Evolutionary conservation across 1,139 yeast genomes (phyloP).

Genomic region (Blastobotrys petasosporus): DNA sequence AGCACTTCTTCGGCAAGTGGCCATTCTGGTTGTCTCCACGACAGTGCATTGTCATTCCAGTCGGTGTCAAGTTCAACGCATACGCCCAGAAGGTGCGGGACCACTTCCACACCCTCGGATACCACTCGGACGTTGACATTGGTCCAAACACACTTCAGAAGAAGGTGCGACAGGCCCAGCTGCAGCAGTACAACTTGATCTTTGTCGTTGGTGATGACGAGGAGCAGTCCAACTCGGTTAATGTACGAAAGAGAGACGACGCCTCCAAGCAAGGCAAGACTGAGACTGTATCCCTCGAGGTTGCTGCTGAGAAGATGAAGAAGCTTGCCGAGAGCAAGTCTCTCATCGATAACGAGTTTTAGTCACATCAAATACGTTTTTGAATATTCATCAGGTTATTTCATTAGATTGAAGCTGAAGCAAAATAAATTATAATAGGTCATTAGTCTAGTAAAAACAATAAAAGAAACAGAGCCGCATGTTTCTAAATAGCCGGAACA

Average conservation of each 20-base stretch:
- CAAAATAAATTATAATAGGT: no score
- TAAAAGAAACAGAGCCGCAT: no score
- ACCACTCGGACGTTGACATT: constrained; percentile 87
- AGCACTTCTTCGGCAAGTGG: constrained; percentile 97
- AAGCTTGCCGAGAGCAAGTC: constrained; percentile 24
- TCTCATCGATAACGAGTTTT: constrained; percentile 21
- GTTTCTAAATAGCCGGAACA: background rate
- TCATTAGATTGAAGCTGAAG: no score
- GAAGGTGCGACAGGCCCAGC: constrained; percentile 94
- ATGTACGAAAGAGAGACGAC: constrained; percentile 90
- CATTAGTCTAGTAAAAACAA: no score
- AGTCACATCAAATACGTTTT: background rate
- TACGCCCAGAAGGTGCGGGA: constrained; percentile 79
- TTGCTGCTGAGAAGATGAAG: constrained; percentile 61
- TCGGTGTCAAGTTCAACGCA: constrained; percentile 84
- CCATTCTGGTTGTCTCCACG: constrained; percentile 99
- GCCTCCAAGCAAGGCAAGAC: constrained; percentile 82
- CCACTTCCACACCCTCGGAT: constrained; percentile 59
- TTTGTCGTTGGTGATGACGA: constrained; percentile 96
- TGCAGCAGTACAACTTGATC: constrained; percentile 86
- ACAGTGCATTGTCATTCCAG: constrained; percentile 91
- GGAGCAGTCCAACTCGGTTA: constrained; percentile 67
- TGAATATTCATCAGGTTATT: no score
- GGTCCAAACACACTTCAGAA: constrained; percentile 92
- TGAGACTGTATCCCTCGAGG: constrained; percentile 65